These are phyloP conservation scores for Ophiostoma quercus DNA, from an alignment of 2,329 filamentous ascomycete species.

Conservation along the genomic window DNA sequence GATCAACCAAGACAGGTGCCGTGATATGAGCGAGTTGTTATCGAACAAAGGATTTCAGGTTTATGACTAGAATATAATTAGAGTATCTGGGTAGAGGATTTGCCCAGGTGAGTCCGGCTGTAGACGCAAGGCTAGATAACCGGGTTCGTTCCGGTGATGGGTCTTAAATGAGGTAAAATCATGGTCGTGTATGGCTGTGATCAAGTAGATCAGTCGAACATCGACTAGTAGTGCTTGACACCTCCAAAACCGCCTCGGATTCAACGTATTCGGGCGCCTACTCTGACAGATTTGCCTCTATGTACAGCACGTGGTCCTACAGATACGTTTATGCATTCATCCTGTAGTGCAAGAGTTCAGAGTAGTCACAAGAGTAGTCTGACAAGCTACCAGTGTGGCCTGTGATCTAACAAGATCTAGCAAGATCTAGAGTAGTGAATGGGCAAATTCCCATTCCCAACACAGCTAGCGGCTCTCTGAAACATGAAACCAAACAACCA, in stretches of 20 bases:
- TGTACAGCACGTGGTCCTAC: background rate
- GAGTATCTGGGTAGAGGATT: background rate
- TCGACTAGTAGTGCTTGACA: too few relatives aligned
- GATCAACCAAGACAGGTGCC: background rate
- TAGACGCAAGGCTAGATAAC: background rate
- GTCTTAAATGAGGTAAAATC: background rate
- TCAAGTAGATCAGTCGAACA: background rate
- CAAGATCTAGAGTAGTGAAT: background rate
- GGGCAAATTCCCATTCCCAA: slow-evolving; percentile 3
- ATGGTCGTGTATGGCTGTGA: background rate
- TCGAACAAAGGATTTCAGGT: background rate
- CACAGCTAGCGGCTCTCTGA: background rate
- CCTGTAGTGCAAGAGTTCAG: background rate
- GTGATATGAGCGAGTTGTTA: slow-evolving; percentile 10
- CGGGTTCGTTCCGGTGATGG: background rate
- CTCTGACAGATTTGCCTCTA: background rate
- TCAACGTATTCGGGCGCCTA: background rate
- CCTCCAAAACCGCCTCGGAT: background rate
- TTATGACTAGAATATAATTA: too few relatives aligned
- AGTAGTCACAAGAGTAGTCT: background rate
- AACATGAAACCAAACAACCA: slow-evolving; percentile 5
- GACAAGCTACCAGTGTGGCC: background rate
- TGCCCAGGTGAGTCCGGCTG: background rate
- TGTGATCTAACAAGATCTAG: background rate
- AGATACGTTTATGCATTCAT: background rate